Evolutionary conservation across 768 basidiomycete species (phyloP).

Genomic region (Podaxis pistillaris): DNA sequence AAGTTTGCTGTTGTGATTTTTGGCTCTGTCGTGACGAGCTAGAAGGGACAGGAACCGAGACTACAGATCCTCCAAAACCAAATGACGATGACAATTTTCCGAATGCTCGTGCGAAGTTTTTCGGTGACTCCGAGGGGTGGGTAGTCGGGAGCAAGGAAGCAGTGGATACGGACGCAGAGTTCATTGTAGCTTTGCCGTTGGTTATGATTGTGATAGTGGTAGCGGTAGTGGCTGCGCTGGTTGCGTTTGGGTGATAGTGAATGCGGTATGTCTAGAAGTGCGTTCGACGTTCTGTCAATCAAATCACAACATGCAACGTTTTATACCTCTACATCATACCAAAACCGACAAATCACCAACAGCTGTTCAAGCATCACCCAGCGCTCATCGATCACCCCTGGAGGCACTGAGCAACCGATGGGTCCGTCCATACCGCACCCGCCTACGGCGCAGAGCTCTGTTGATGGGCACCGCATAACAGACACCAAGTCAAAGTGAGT

Average conservation of each 20-base stretch:
- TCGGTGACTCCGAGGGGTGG: neutral
- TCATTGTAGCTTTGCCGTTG: neutral
- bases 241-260: neutral
- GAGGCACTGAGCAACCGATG: neutral
- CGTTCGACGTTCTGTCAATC: neutral
- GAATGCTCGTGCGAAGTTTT: constrained; percentile 9
- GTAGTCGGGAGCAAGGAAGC: constrained; percentile 4
- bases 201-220: neutral
- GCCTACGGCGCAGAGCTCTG: neutral
- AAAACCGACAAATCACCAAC: too few relatives aligned
- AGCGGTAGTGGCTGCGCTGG: neutral
- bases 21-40: neutral
- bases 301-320: neutral
- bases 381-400: neutral
- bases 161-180: constrained; percentile 6
- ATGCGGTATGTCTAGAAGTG: neutral
- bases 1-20: neutral
- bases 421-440: neutral
- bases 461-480: neutral
- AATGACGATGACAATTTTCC: constrained; percentile 11
- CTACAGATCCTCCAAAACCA: constrained; percentile 1
- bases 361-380: neutral
- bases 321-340: neutral
- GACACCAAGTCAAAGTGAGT: neutral
- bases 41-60: neutral